phyloP scores from a whole-genome alignment of 1,284 basidiomycete genomes.

The Trichosporon asahii region DNA sequence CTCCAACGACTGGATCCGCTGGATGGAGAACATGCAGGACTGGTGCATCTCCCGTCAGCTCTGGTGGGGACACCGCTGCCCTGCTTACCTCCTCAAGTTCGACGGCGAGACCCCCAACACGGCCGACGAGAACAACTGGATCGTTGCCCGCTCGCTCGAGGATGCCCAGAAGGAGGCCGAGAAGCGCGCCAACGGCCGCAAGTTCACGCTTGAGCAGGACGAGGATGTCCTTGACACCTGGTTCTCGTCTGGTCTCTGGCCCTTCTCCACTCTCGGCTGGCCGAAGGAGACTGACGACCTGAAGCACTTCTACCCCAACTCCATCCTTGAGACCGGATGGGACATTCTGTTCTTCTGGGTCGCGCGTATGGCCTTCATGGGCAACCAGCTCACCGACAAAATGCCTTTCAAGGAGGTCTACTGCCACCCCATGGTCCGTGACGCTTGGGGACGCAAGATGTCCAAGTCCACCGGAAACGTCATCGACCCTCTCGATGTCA shows the following conservation, averaged over 20 bases:
- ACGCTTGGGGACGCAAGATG: slow-evolving; percentile 99
- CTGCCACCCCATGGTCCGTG: slow-evolving; percentile 98
- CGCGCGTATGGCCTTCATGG: slow-evolving; percentile 95
- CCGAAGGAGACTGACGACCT: slow-evolving; percentile 72
- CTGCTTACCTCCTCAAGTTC: slow-evolving; percentile 88
- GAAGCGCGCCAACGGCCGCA: slow-evolving; percentile 65
- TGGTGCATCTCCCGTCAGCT: slow-evolving; percentile 99
- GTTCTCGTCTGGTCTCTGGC: slow-evolving; percentile 99
- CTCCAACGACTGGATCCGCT: slow-evolving; percentile 93
- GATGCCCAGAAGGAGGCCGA: slow-evolving; percentile 78
- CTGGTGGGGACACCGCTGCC: slow-evolving; percentile 98
- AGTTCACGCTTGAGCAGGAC: slow-evolving; percentile 84
- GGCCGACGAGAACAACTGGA: slow-evolving; percentile 78
- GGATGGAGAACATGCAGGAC: slow-evolving; percentile 94
- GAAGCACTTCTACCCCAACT: slow-evolving; percentile 79
- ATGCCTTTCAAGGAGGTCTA: slow-evolving; percentile 98
- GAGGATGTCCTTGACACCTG: slow-evolving; percentile 98
- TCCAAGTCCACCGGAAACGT: slow-evolving; percentile 98
- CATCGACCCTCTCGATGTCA: slow-evolving; percentile 95
- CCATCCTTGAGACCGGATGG: slow-evolving; percentile 95
- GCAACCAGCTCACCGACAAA: slow-evolving; percentile 79
- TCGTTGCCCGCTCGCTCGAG: slow-evolving; percentile 76
- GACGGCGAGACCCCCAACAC: slow-evolving; percentile 70
- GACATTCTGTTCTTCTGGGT: slow-evolving; percentile 99
- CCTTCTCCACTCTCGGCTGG: slow-evolving; percentile 98